Evolutionary conservation across 371 early-diverging fungal genomes (phyloP).

Genomic region (Basidiobolus meristosporus): DNA sequence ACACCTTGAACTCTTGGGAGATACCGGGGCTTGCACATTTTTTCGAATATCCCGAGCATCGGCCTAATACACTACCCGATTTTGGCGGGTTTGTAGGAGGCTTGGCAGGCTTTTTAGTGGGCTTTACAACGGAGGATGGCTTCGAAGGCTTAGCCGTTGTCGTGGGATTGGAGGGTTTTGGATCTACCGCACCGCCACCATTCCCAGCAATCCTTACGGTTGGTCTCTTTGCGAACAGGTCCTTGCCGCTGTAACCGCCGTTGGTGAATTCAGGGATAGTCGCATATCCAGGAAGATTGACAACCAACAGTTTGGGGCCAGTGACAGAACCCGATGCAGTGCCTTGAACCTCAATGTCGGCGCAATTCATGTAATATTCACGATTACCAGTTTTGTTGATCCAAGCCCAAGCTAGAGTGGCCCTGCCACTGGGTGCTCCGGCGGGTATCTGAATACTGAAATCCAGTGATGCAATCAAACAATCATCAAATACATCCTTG

Average conservation of each 20-base stretch:
- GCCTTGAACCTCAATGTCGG: constrained; percentile 2
- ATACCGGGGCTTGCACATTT: no score
- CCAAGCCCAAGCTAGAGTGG: neutral
- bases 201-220: neutral
- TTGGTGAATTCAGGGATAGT: constrained; percentile 1
- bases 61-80: no score
- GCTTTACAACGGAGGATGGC: no score
- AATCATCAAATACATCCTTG: neutral
- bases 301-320: constrained; percentile 2
- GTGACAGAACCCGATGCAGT: neutral
- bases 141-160: no score
- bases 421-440: no score
- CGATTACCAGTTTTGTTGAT: no score
- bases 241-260: neutral
- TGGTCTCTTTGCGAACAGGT: neutral
- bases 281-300: constrained; percentile 2
- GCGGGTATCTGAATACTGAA: neutral
- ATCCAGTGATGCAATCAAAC: neutral
- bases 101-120: no score
- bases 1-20: no score
- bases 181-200: neutral
- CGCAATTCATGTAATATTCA: constrained; percentile 4
- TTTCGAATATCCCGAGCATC: no score
- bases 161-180: no score
- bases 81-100: no score